Base-by-base conservation (phyloP, 2,329 filamentous ascomycete species). In the Nemania bipapillata region DNA sequence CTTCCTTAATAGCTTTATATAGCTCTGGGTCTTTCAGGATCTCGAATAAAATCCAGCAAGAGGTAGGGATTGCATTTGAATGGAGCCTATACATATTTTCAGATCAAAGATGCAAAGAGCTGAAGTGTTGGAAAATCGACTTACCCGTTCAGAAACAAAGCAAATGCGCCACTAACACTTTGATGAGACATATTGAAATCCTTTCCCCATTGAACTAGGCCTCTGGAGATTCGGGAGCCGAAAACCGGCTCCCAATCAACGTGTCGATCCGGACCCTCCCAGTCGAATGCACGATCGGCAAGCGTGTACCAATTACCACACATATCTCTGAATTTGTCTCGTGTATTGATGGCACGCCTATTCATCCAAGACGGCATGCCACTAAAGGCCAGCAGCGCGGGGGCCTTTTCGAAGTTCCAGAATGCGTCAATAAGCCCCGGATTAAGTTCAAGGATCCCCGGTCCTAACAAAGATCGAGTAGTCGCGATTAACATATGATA, bases 261-360 rank as follows among this genome's bases (percentile, higher is more conserved):
- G 3, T 17, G 26, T 49, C 11, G 9, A 17, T 11, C 7, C 32
- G 5, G 32, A 35, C 15, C 26, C 1, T 32, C 9, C n/a, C 40
- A 32, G 28, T 45, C n/a, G 24, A 24, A 47, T 11, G 22, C 11
- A 8, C 24, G 5, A 22, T 35, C 11, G 7, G 42, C 5, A 9
- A 59, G 8, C 56, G 47, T 37, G 56, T 32, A 59, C 56, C 56
- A 59, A 4, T 49, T 59, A 11, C 6, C 17, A 30, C 56, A 59
- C 56, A 59, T 59, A 15, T 17, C 28, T 6, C 1, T 2, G 8
- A 59, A 20, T 17, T 12, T 8, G 26, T 47, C 26, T 7, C 56
- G 40, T 20, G 12, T 12, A 5, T 30, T 45, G 1, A 32, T 17
- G 6, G 17, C 56, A 9, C 15, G 20, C 28, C n/a, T 32, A 20